Conservation (phyloP, 106 monocot species). For the Dactylorhiza incarnata region DNA sequence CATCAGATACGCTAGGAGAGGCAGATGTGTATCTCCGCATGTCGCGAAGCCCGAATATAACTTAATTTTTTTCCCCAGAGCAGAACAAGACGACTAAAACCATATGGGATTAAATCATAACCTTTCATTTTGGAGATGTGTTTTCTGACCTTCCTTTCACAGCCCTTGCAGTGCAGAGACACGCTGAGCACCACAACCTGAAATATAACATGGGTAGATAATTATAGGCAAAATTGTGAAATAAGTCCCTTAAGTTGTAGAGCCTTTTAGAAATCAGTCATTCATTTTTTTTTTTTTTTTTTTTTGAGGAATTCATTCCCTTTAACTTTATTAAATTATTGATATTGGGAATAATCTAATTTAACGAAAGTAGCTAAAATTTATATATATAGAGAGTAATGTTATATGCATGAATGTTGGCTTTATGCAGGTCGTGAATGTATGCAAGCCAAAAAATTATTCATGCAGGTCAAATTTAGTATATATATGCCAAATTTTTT, state of each 20-base stretch:
- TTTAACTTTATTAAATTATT: background rate
- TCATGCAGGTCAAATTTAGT: too few relatives aligned
- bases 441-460: too few relatives aligned
- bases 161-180: constrained; percentile 35
- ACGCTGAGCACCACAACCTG: constrained; percentile 32
- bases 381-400: too few relatives aligned
- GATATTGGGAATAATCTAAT: too few relatives aligned
- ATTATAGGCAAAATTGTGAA: background rate
- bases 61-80: too few relatives aligned
- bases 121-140: constrained; percentile 23
- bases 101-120: background rate
- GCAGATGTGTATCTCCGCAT: too few relatives aligned
- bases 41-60: too few relatives aligned
- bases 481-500: too few relatives aligned
- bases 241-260: background rate
- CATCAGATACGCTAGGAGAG: too few relatives aligned
- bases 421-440: too few relatives aligned
- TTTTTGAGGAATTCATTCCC: background rate
- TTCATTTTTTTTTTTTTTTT: background rate
- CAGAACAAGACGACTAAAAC: too few relatives aligned
- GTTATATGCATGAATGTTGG: too few relatives aligned
- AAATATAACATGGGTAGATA: background rate
- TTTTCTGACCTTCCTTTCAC: constrained; percentile 32
- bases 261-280: background rate
- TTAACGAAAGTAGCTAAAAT: background rate